Evolutionary conservation across 495 filamentous ascomycete species (phyloP), one percentile per base, ranked within the genome.

Genomic region (Cenococcum geophilum): DNA sequence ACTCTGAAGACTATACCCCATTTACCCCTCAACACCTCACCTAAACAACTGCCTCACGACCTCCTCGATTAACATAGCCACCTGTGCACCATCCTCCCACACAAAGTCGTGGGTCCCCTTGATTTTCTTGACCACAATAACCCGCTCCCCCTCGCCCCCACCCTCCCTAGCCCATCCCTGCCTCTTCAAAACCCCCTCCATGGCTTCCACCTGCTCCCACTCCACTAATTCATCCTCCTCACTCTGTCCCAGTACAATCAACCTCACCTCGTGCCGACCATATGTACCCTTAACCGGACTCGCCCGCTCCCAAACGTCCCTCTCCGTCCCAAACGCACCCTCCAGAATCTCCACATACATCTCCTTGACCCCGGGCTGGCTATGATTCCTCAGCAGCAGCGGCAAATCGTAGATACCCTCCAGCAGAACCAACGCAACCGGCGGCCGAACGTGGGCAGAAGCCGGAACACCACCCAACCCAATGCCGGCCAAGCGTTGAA

Each of bases 321-420:
- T 74, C 36, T 83, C 78, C 2, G 61, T 57, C 0, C 86, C 87
- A 74, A 91, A 91, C 0, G 88, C 87, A 3, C 76, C 79, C 2
- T 71, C 68, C 2, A 84, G 73, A 50, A 92, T 84, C 25, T 78
- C 78, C 14, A 75, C 70, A 68, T 91, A 92, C 0, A 80, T 76
- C 1, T 58, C 40, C 18, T 66, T 25, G 14, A 23, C 52, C 22
- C 25, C 0, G 12, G 61, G 65, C 12, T 53, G 40, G 14, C 63
- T 60, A 66, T 83, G 78, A 1, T 75, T 71, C 40, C 79, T 76
- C 2, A 81, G 71, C 2, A 89, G 66, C 0, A 73, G 74, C 1
- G 73, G 74, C 5, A 92, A 63, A 69, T 89, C 83, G 66, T 91
- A 91, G 5, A 89, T 81, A 0, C 86, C 86, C 34, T 76, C 80